These are phyloP conservation scores for Furcasterigmium sp. DNA, from an alignment of 2,329 filamentous ascomycete species.

Conservation along the genomic window DNA sequence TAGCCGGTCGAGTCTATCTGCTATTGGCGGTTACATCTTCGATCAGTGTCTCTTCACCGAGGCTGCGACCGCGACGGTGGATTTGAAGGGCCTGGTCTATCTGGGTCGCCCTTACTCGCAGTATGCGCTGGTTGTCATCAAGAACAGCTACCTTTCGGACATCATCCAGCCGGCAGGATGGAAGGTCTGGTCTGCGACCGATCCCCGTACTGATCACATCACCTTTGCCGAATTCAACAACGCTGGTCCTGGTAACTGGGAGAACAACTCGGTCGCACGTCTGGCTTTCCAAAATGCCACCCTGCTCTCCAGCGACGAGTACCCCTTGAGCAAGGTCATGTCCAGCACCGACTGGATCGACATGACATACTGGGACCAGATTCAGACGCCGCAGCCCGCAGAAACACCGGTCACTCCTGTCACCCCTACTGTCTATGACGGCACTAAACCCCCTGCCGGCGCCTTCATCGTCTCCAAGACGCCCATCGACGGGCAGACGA, in stretches of 20 bases:
- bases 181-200: conserved; percentile 33
- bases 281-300: conserved; percentile 15
- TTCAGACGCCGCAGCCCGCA: conserved; percentile 12
- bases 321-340: conserved; percentile 15
- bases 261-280: conserved; percentile 45
- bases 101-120: conserved; percentile 48
- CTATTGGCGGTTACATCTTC: conserved; percentile 36
- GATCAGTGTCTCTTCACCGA: conserved; percentile 42
- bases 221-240: conserved; percentile 49
- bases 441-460: conserved; percentile 21
- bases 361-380: conserved; percentile 17
- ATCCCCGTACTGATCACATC: conserved; percentile 37
- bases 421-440: conserved; percentile 20
- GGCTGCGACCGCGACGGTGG: conserved; percentile 30
- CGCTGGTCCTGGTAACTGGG: conserved; percentile 36
- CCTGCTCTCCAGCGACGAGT: conserved; percentile 16
- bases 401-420: conserved; percentile 27
- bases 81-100: conserved; percentile 29
- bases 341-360: conserved; percentile 19
- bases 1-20: conserved; percentile 31
- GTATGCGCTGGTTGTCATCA: conserved; percentile 46
- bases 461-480: conserved; percentile 22
- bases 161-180: conserved; percentile 49
- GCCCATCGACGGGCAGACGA: conserved; percentile 6
- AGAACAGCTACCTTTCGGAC: conserved; percentile 37